These are phyloP conservation scores for Neofusicoccum sp. DNA, from an alignment of 2,329 filamentous ascomycete species.

Conservation along the genomic window DNA sequence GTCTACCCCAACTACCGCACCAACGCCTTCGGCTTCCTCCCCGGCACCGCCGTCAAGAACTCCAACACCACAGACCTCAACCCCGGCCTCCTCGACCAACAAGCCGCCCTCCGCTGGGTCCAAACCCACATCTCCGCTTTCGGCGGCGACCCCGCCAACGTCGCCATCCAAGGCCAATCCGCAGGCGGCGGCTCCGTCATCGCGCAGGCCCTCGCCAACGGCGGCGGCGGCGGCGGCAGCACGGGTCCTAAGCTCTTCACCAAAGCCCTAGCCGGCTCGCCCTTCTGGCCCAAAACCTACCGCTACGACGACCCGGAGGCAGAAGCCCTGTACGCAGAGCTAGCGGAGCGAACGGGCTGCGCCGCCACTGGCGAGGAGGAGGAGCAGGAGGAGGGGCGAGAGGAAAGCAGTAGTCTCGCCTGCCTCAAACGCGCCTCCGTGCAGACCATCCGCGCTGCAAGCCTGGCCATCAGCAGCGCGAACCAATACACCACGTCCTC, in stretches of 20 bases:
- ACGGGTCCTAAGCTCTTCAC: constrained; percentile 47
- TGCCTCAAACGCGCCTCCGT: constrained; percentile 57
- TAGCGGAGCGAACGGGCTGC: constrained; percentile 52
- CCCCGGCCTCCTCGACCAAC: constrained; percentile 63
- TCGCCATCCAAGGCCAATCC: constrained; percentile 61
- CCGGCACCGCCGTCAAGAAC: constrained; percentile 54
- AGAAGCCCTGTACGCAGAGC: constrained; percentile 50
- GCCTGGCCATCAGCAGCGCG: constrained; percentile 47
- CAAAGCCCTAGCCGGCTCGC: constrained; percentile 52
- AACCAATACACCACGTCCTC: constrained; percentile 56
- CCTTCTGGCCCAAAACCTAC: constrained; percentile 62
- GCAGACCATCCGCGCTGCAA: constrained; percentile 54
- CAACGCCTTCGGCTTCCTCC: constrained; percentile 62
- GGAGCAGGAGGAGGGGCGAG: too few species aligned
- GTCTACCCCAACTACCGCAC: constrained; percentile 57
- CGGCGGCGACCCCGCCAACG: constrained; percentile 56
- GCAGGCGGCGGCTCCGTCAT: constrained; percentile 61
- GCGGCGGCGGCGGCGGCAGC: constrained; percentile 33
- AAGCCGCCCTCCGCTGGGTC: constrained; percentile 62
- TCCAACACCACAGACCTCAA: constrained; percentile 59
- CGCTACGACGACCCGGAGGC: constrained; percentile 50
- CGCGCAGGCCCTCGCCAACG: constrained; percentile 53
- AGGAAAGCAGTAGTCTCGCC: too few species aligned
- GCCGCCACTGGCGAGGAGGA: constrained; percentile 38
- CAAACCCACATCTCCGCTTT: constrained; percentile 53